Evolutionary conservation across 352 stramenopile genomes (phyloP), one percentile per base, ranked within the genome.

Genomic region (Salisapilia sapeloensis): DNA sequence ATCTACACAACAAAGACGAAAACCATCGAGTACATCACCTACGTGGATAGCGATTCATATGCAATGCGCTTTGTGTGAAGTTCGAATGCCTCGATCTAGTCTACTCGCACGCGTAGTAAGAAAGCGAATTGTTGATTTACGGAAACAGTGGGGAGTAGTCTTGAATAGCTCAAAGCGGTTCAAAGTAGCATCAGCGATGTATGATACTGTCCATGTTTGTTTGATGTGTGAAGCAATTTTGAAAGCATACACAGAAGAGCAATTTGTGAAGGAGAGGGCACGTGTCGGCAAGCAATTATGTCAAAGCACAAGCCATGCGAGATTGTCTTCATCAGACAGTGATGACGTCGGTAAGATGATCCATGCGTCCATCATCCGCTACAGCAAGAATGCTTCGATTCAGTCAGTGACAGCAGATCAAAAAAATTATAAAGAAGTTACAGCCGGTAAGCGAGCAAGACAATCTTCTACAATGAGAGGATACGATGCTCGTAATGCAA

Each of bases 151-250:
- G 59, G 53, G 59, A 0, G 51, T 56, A 42, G 42, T 63, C 18
- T 43, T 72, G 11, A 49, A 72, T 10, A 47, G 55, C 37, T 54
- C 55, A 5, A 62, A 62, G 22, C 64, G 65, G 49, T 60, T 50
- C 22, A 39, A 38, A 0, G 29, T 40, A 9, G 43, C 59, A 5
- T 69, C 55, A 2, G 36, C 49, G 8, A 24, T 69, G 11, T 69
- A 72, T 38, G 44, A 34, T 6, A 60, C 48, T 6, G 55, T 50
- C 2, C 48, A 37, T 8, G 59, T 72, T 13, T 69, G 55, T 33
- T 16, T 69, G 10, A 26, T 69, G 24, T 69, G 59, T 30, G 42
- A 60, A 9, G 59, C 67, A 23, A 62, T 72, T 14, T 28, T 72
- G 10, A 26, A 28, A 10, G 13, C 39, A 2, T 42, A 48, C 17